phyloP scores from a whole-genome alignment of 2,329 filamentous ascomycete genomes.

The Colletotrichum paranaense region DNA sequence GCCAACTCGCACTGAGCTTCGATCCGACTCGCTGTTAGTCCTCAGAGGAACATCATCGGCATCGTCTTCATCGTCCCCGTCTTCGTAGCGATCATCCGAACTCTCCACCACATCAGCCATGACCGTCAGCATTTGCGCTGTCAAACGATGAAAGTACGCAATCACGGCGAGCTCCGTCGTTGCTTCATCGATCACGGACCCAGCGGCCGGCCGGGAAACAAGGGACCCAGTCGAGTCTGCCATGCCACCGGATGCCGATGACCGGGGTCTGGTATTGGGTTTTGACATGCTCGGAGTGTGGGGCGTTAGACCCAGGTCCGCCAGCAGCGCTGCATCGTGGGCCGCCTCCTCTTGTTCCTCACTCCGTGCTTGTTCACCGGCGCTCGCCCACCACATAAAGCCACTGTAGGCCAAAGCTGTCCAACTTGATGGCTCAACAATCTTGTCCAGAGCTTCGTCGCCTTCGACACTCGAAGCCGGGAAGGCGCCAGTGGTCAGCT shows the following conservation, averaged over 20 bases:
- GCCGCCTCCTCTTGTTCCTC: constrained; percentile 69
- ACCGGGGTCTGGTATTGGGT: constrained; percentile 36
- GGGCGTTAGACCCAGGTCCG: constrained; percentile 52
- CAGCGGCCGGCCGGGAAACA: constrained; percentile 39
- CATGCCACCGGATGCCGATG: constrained; percentile 48
- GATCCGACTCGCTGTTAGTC: constrained; percentile 38
- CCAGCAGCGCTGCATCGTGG: constrained; percentile 66
- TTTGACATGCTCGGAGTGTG: constrained; percentile 42
- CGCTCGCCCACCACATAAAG: constrained; percentile 92
- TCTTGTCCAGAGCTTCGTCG: constrained; percentile 63
- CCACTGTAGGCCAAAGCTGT: constrained; percentile 81
- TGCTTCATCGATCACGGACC: constrained; percentile 53
- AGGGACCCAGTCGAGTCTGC: constrained; percentile 59
- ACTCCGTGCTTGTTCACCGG: constrained; percentile 76
- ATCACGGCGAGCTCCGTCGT: constrained; percentile 77
- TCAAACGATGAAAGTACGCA: constrained; percentile 84
- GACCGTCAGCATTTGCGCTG: constrained; percentile 71
- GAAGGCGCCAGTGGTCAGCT: constrained; percentile 34
- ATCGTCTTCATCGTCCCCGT: constrained; percentile 47
- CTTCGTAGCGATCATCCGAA: constrained; percentile 57
- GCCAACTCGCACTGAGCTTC: constrained; percentile 63
- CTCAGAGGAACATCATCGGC: constrained; percentile 45
- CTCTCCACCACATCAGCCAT: constrained; percentile 70
- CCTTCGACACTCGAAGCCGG: constrained; percentile 45
- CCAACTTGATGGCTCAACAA: constrained; percentile 75